Evolutionary conservation across 2,329 filamentous ascomycete species (phyloP), one percentile per base, ranked within the genome.

Genomic region (Pseudocercospora vitis): DNA sequence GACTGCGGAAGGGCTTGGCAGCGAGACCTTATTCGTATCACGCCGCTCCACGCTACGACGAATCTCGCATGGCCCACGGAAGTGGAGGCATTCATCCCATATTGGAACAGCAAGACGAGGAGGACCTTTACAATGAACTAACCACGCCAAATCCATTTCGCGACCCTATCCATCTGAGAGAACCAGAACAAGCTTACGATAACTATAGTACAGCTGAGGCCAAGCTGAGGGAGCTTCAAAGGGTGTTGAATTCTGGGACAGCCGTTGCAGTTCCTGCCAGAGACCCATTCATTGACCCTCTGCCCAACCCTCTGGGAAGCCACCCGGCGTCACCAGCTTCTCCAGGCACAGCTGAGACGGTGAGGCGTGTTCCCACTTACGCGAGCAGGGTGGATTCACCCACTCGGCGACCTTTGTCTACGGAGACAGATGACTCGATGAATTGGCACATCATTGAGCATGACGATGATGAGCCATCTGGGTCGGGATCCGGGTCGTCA

Each of bases 31-130:
- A 73, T 40, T 63, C 63, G 28, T 71, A 71, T 48, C 72, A 72
- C 40, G 62, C 67, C 12, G 62, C 70, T 3, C 70, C 73, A 16
- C 68, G 71, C 39, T 79, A 78, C 60, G 77, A 80, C 26, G 77
- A 80, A 47, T 72, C 70, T 37, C 73, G 78, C 47, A 69, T 75
- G 26, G 76, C 72, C 52, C 74, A 77, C 14, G 75, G 75, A 6
- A 77, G 79, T 26, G 78, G 78, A 2, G 53, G 53, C 23, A 63
- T 63, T 8, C 60, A 63, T 48, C 60, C 60, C 3, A 63, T 63
- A 2, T 26, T 61, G 8, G 60, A 63, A 29, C 52, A 55, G 31
- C 52, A 60, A 12, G 60, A 63, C 24, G 60, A 63, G 26, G 60
- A 63, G 11, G 55, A 56, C 11, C 44, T 47, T 3, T 32, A 55